phyloP scores from a whole-genome alignment of 1,284 basidiomycete genomes.

The Coniferiporia weirii region DNA sequence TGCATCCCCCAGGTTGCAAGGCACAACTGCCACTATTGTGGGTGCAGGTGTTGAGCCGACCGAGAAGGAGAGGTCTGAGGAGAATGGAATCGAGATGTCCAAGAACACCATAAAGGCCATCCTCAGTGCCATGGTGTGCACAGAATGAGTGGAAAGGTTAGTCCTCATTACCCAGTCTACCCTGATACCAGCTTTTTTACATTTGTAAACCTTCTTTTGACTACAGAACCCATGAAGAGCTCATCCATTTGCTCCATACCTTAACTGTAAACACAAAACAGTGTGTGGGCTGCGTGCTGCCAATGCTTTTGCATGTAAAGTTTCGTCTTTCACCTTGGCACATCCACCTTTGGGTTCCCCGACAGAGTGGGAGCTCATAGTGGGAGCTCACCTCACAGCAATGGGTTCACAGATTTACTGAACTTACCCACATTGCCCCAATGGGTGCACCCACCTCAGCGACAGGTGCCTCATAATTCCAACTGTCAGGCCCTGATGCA shows the following conservation, averaged over 20 bases:
- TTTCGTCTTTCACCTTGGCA: constrained; percentile 34
- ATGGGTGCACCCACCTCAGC: not conserved
- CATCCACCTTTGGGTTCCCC: constrained; percentile 18
- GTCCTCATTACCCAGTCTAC: not conserved
- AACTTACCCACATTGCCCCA: not conserved
- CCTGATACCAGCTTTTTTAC: not conserved
- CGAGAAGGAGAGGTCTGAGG: constrained; percentile 5
- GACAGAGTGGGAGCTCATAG: no score
- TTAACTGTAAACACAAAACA: constrained; percentile 43
- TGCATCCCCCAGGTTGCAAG: constrained; percentile 21
- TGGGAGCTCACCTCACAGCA: not conserved
- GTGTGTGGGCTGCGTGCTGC: constrained; percentile 40
- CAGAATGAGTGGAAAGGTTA: constrained; percentile 40
- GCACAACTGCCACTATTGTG: constrained; percentile 18
- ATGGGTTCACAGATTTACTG: not conserved
- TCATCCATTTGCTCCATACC: constrained; percentile 43
- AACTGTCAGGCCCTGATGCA: not conserved
- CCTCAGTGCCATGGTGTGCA: constrained; percentile 45
- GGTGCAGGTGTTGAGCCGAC: constrained; percentile 20
- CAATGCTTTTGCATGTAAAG: constrained; percentile 47
- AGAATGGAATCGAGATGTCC: constrained; percentile 20
- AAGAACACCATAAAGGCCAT: constrained; percentile 32
- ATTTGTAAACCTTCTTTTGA: not conserved
- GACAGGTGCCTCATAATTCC: not conserved
- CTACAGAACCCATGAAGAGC: constrained; percentile 45